Base-by-base conservation (phyloP, 768 basidiomycete species). In the Strobilomyces confusus region DNA sequence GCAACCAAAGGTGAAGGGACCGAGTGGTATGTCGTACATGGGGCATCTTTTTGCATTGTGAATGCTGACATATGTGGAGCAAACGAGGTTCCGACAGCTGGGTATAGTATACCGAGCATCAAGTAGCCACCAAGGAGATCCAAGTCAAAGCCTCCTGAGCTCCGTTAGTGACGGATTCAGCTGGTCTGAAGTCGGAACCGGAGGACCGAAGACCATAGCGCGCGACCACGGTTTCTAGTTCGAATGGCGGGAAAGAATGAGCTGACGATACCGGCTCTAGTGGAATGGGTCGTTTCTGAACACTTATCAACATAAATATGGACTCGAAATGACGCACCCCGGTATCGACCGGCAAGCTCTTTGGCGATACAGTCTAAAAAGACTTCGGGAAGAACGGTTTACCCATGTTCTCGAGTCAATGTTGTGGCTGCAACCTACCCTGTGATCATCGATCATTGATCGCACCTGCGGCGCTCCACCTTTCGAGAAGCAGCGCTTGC, bases 121-220 rank as follows among this genome's bases (percentile, higher is more conserved):
- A 55, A 17, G 23, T 34, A 29, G 26, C 50, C 50, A 44, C 48
- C 46, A 62, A 44, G 60, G 46, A 44, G 19, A 37, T 32, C 19
- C 17, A 29, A 15, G 32, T 33, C 19, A 17, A 30, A 29, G 13
- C 8, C 29, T 30, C 17, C 22, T 23, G 25, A 38, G 26, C 19
- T 40, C 37, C 23, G 36, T 47, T 22, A 34, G 11, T 9, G n/a
- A 49, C 25, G 22, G 13, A 6, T 26, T 36, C 23, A 23, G 38
- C 9, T 11, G n/a, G 30, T 37, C 23, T 19, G 36, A n/a, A 17
- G 4, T 48, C 38, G 44, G 40, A 12, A 3, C 44, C 14, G n/a
- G 20, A 9, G 1, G 30, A 33, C 11, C 8, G 43, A 41, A 38
- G 13, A 23, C 9, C 14, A 23, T 13, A 7, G 11, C 15, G 26